Evolutionary conservation across 2,329 filamentous ascomycete species (phyloP).

Genomic region (Fusarium mangiferae): DNA sequence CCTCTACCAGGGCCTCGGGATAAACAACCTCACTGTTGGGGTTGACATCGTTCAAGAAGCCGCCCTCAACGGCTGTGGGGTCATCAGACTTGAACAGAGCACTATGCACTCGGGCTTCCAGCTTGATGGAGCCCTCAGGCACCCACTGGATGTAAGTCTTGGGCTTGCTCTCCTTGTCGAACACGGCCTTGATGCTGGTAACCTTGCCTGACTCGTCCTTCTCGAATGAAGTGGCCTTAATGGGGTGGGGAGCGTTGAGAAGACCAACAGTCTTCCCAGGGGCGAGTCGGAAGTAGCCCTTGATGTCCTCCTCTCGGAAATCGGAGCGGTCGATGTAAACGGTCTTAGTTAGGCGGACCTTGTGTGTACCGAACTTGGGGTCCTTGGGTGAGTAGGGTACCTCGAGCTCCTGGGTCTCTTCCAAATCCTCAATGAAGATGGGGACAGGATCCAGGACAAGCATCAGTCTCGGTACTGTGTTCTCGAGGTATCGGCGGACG

Average conservation of each 20-base stretch:
- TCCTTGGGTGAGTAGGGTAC: slow-evolving; percentile 88
- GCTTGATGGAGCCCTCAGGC: slow-evolving; percentile 71
- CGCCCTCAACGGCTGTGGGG: slow-evolving; percentile 79
- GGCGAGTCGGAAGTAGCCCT: slow-evolving; percentile 83
- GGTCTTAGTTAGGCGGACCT: slow-evolving; percentile 74
- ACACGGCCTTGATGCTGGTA: slow-evolving; percentile 69
- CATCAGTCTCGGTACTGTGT: slow-evolving; percentile 88
- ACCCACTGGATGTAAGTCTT: slow-evolving; percentile 96
- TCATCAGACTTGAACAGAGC: slow-evolving; percentile 88
- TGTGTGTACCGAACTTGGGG: slow-evolving; percentile 71
- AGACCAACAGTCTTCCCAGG: slow-evolving; percentile 82
- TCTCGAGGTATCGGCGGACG: slow-evolving; percentile 87
- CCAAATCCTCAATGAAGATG: slow-evolving; percentile 82
- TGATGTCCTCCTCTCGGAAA: slow-evolving; percentile 79
- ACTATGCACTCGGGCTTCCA: slow-evolving; percentile 83
- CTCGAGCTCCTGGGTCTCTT: slow-evolving; percentile 66
- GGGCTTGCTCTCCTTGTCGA: slow-evolving; percentile 76
- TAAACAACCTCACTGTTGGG: slow-evolving; percentile 86
- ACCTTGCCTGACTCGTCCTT: slow-evolving; percentile 74
- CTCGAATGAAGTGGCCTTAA: slow-evolving; percentile 75
- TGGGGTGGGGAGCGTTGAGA: slow-evolving; percentile 75
- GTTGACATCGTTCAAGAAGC: slow-evolving; percentile 87
- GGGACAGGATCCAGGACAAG: slow-evolving; percentile 87
- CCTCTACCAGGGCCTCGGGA: slow-evolving; percentile 80
- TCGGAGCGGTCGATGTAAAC: slow-evolving; percentile 88